A percentile compares a stretch with the other conserved stretches of the same genome.
These are phyloP conservation scores for Pseudozyma tsukubaensis DNA, from an alignment of 1,284 basidiomycete species.

Conservation along the genomic window DNA sequence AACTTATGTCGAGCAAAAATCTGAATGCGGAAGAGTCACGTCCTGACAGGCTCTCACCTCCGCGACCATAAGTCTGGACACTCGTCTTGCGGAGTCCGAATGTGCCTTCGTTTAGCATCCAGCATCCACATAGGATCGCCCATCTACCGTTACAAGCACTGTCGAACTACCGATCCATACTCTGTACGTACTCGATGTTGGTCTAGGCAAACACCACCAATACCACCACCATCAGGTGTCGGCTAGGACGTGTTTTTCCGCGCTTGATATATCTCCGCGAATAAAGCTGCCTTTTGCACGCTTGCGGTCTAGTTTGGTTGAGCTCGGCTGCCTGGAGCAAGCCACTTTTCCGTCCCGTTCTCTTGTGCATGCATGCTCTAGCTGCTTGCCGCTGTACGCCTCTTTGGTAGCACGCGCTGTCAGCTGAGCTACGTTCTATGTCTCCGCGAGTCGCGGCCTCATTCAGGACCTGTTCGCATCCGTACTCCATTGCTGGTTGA, in stretches of 20 bases:
- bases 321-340: not conserved
- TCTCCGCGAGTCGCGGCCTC: not conserved
- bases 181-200: too few species aligned
- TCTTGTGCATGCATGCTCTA: not conserved
- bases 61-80: conserved; percentile 3
- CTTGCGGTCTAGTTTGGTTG: conserved; percentile 9
- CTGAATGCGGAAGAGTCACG: not conserved
- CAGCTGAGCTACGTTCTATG: conserved; percentile 1
- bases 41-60: not conserved
- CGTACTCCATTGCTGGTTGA: not conserved
- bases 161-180: too few species aligned
- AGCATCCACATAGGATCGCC: not conserved
- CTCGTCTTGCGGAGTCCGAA: conserved; percentile 9
- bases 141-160: too few species aligned
- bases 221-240: too few species aligned
- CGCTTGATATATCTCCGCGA: conserved; percentile 2
- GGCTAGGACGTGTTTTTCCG: conserved; percentile 18
- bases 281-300: not conserved
- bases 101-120: not conserved
- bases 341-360: conserved; percentile 2
- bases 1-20: not conserved
- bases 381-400: not conserved
- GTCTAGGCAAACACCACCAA: too few species aligned
- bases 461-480: not conserved
- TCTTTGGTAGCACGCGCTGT: not conserved